Percentiles rank a stretch among this genome's conserved stretches.
Conservation (phyloP, 148 eudicot species). For the Fagopyrum esculentum region DNA sequence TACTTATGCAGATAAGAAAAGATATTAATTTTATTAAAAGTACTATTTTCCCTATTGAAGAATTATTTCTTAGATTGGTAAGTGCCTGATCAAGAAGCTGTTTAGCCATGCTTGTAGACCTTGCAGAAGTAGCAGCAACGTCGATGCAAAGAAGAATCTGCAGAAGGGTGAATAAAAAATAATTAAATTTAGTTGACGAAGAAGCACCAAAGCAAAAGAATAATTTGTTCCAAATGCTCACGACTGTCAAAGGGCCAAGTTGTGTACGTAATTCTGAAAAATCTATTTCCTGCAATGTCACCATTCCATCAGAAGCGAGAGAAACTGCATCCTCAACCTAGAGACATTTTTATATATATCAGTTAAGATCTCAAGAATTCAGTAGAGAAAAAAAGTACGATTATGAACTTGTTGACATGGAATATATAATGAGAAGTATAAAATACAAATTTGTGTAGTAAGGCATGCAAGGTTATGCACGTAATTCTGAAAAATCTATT, state of each 20-base stretch:
- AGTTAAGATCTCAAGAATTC: background rate
- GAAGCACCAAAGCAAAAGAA: constrained; percentile 5
- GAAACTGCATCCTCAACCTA: constrained; percentile 90
- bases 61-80: constrained; percentile 17
- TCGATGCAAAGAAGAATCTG: constrained; percentile 92
- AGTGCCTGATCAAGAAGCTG: constrained; percentile 81
- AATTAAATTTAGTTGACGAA: constrained; percentile 1
- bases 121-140: constrained; percentile 86
- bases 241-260: constrained; percentile 81
- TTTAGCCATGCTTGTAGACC: constrained; percentile 48
- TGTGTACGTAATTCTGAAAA: constrained; percentile 69
- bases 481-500: constrained; percentile 67
- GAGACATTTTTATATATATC: background rate
- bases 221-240: constrained; percentile 28
- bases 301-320: constrained; percentile 74
- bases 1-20: constrained; percentile 1
- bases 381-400: background rate
- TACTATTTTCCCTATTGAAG: background rate
- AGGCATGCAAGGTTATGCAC: constrained; percentile 35
- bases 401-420: constrained; percentile 1
- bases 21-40: background rate
- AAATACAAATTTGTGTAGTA: background rate
- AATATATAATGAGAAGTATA: background rate
- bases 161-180: constrained; percentile 10
- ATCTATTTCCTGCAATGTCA: constrained; percentile 71